Base-by-base conservation (phyloP, 2,329 filamentous ascomycete species). In the Phaeophleospora eucalypticola region DNA sequence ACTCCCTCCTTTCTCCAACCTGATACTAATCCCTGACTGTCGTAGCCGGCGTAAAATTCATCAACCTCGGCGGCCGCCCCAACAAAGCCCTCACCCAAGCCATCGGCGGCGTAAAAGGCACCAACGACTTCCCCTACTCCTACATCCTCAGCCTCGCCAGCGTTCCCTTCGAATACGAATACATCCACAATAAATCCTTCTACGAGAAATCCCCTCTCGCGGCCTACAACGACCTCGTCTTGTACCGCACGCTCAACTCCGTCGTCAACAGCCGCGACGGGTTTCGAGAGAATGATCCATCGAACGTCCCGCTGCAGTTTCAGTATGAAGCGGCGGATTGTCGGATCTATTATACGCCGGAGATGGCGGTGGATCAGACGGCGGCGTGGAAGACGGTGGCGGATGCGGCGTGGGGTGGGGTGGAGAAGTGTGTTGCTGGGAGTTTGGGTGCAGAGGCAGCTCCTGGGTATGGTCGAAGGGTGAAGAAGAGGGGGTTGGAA, bases 261-360 rank as follows among this genome's bases (percentile, higher is more conserved):
- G 58, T 57, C 10, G 56, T 65, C 17, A 67, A 67, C 41, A 46
- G 52, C 7, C 37, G 63, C 8, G 62, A 67, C 35, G 64, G 60
- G 4, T 62, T 63, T 41, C 48, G 65, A 12, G 40, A 66, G 21
- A 58, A 58, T 42, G 61, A 65, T 29, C 63, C 67, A 60, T 52
- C 64, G 0, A 65, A 71, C 61, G 55, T 65, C 0, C 75, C 76
- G 2, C 65, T 75, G 14, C 76, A 79, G 52, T 79, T 71, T 49
- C 60, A 74, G 1, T 69, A 68, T 37, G 72, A 78, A 59, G 62
- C 71, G 18, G 65, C 70, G 1, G 74, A 77, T 57, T 79, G 75
- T 58, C 67, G 75, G 14, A 69, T 79, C 19, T 77, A 70, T 62
- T 78, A 74, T 65, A 77, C 75, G 2, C 65, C 67, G 27, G 67